Percentiles rank a stretch among this genome's conserved stretches.
phyloP scores from a whole-genome alignment of 257 asterid species.

The Solanum gandarillasii region DNA sequence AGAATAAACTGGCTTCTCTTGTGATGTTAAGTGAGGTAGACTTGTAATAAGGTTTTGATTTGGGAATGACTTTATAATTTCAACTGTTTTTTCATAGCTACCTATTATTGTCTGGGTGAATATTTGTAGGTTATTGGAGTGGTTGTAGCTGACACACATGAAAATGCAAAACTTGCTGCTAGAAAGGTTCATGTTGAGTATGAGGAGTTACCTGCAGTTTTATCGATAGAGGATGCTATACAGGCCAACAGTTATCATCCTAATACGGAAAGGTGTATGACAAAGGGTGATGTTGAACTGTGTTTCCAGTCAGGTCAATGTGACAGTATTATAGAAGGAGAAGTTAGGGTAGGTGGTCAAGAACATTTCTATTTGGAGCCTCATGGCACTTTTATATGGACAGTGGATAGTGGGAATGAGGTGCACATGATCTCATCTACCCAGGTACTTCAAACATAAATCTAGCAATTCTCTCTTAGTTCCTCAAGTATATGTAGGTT shows the following conservation, averaged over 20 bases:
- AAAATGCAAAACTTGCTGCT: slow-evolving; percentile 85
- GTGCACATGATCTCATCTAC: slow-evolving; percentile 95
- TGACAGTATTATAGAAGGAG: slow-evolving; percentile 79
- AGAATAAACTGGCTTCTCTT: background rate
- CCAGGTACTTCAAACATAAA: slow-evolving; percentile 37
- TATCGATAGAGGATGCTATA: slow-evolving; percentile 81
- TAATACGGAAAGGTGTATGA: slow-evolving; percentile 49
- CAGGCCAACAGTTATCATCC: slow-evolving; percentile 68
- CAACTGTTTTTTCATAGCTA: background rate
- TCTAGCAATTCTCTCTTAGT: background rate
- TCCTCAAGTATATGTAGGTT: background rate
- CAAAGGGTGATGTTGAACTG: slow-evolving; percentile 54
- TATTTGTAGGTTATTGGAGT: slow-evolving; percentile 75
- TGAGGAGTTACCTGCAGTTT: slow-evolving; percentile 76
- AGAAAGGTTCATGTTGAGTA: slow-evolving; percentile 66
- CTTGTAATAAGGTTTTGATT: background rate
- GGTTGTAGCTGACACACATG: slow-evolving; percentile 93
- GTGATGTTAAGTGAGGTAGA: background rate
- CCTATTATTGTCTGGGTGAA: background rate
- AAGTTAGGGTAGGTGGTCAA: slow-evolving; percentile 85
- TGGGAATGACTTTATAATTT: background rate
- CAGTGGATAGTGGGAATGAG: slow-evolving; percentile 87
- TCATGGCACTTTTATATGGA: slow-evolving; percentile 73
- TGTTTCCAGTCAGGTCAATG: slow-evolving; percentile 71
- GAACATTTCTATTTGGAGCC: slow-evolving; percentile 99